phyloP scores from a whole-genome alignment of 768 basidiomycete species.

The Tylopilus subfusipes region DNA sequence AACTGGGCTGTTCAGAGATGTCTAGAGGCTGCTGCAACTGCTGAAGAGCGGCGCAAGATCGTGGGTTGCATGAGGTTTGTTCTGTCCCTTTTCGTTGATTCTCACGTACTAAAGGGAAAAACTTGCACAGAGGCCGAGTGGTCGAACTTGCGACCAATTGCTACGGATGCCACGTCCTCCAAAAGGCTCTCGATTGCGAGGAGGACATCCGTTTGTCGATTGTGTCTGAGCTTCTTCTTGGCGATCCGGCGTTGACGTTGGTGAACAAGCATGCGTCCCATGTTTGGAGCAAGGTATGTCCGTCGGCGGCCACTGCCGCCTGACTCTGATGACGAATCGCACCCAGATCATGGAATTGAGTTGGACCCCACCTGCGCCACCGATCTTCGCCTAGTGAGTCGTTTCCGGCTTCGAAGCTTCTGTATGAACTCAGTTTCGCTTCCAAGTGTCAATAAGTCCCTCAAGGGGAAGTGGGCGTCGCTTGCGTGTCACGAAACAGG shows the following conservation, averaged over 20 bases:
- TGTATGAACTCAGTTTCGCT: constrained; percentile 2
- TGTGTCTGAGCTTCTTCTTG: constrained; percentile 78
- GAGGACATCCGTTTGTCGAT: constrained; percentile 81
- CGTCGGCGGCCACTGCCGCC: background rate
- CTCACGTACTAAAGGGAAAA: constrained; percentile 4
- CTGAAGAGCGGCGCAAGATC: constrained; percentile 75
- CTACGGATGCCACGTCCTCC: constrained; percentile 85
- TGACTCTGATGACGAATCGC: constrained; percentile 4
- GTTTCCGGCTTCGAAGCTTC: background rate
- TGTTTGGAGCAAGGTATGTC: constrained; percentile 81
- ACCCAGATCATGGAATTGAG: constrained; percentile 82
- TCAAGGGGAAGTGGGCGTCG: constrained; percentile 86
- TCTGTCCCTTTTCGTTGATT: constrained; percentile 1
- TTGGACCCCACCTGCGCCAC: constrained; percentile 84
- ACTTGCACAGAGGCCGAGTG: constrained; percentile 58
- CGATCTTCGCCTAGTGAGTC: constrained; percentile 80
- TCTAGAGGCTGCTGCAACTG: constrained; percentile 71
- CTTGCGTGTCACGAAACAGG: constrained; percentile 90
- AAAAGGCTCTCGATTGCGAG: constrained; percentile 88
- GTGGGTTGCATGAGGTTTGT: constrained; percentile 81
- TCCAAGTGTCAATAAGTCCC: constrained; percentile 75
- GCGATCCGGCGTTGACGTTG: constrained; percentile 81
- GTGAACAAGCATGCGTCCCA: constrained; percentile 91
- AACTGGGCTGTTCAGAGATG: constrained; percentile 92
- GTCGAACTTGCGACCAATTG: constrained; percentile 87